Evolutionary conservation across 192 early-diverging fungal genomes (phyloP), one percentile per base, ranked within the genome.

Genomic region (Backusella morwellensis): DNA sequence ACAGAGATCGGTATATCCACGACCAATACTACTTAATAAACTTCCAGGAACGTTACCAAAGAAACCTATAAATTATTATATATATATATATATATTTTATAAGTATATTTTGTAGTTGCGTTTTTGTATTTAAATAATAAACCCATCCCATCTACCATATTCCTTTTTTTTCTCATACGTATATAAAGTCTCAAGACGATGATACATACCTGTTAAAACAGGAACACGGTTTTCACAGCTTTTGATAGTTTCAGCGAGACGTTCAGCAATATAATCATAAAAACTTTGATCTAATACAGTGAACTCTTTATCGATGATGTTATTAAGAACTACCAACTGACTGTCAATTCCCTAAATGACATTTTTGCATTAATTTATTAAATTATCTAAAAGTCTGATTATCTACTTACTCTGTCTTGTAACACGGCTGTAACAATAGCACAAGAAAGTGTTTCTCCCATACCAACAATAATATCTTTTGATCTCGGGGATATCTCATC

Each of bases 1-100:
- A 15, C 95, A 96, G 73, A 97, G 86, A 75, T 97, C 96, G 0
- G 96, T 97, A 83, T 97, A 97, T 1, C 96, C 96, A 56, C 95
- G 92, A 14, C 96, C 96, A 73, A 97, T 94, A 82, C 93, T 94
- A 63, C 88, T 84, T 70, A 97, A 77, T 67, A 97, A 86, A 76
- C 90, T 89, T 15, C 95, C 95, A 6, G 96, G 96, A 19, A 95
- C 93, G n/a, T 94, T 93, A 19, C 96, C 96, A 84, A 97, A 91
- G 85, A 92, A 97, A 11, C 96, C 91, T 81, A 38, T 6, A 26
- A 32, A 32, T 32, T 78, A 40, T 66, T 50, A 15, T 35, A 32
- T 36, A 47, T 72, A n/a, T n/a, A n/a, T n/a, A n/a, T n/a, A n/a
- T n/a, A n/a, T n/a, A n/a, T 14, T 19, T 26, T 29, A 29, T 63